Conservation (phyloP, 495 filamentous ascomycete species). For the Alectoria sarmentosa region DNA sequence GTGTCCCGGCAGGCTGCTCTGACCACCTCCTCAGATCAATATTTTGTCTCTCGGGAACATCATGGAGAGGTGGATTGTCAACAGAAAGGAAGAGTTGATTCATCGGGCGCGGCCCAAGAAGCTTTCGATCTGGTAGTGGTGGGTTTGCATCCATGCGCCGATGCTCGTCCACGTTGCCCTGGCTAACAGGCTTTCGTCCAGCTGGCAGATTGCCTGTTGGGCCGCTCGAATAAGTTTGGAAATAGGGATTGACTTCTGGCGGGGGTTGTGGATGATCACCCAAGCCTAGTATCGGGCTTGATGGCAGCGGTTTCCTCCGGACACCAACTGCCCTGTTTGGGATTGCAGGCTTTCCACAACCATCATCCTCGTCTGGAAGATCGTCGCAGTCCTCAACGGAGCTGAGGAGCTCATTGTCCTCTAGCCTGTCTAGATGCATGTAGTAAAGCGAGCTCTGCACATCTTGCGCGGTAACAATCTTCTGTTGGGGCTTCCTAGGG, state of each 20-base stretch:
- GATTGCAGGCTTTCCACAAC: not conserved
- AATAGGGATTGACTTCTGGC: slow-evolving; percentile 7
- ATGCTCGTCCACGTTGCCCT: slow-evolving; percentile 79
- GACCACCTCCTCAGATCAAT: slow-evolving; percentile 19
- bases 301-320: slow-evolving; percentile 40
- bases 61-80: slow-evolving; percentile 4
- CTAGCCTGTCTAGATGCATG: slow-evolving; percentile 65
- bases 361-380: not conserved
- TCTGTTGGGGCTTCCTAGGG: slow-evolving; percentile 77
- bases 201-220: not conserved
- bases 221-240: slow-evolving; percentile 2
- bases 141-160: slow-evolving; percentile 69
- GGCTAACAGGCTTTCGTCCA: slow-evolving; percentile 22
- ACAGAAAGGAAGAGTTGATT: slow-evolving; percentile 9
- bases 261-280: slow-evolving; percentile 46
- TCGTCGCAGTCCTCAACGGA: slow-evolving; percentile 12
- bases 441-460: slow-evolving; percentile 87
- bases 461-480: slow-evolving; percentile 81
- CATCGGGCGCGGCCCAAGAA: slow-evolving; percentile 25
- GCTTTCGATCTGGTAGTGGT: slow-evolving; percentile 13
- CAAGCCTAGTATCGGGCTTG: slow-evolving; percentile 52
- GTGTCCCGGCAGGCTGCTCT: slow-evolving; percentile 21
- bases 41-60: slow-evolving; percentile 14
- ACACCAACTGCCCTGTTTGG: not conserved
- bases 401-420: slow-evolving; percentile 47